Evolutionary conservation across 768 basidiomycete genomes (phyloP), one percentile per base, ranked within the genome.

Genomic region (Steccherinum ochraceum): DNA sequence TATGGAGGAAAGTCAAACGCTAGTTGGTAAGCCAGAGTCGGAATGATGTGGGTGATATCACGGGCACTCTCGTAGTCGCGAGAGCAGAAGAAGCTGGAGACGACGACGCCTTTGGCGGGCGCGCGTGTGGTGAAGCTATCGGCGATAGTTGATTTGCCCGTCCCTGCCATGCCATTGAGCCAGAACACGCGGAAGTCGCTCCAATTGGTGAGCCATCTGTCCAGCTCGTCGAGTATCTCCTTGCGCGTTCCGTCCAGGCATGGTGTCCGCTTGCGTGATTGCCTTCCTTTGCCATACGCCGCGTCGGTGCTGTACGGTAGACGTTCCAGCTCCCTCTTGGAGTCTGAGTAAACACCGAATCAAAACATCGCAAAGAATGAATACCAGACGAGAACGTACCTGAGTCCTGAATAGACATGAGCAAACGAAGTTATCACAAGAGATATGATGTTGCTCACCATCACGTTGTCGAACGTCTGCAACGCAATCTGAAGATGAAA

Each of bases 151-250:
- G 52, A 48, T 44, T 52, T 52, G 19, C 52, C 52, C 12, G 42
- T 51, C 12, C 57, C 57, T 11, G 56, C 52, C 20, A 57, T 39
- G 10, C 56, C 57, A 35, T 45, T 41, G 7, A 58, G 47, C 57
- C 57, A 58, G 27, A 45, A 54, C 19, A 58, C 24, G 2, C 43
- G 27, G 16, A 66, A 59, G 23, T 61, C 60, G 0, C 69, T 65
- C 1, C 63, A 70, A 1, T 69, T 65, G 19, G 71, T 72, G 13
- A 67, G 72, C 21, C 53, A 63, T 2, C 3, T 19, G 13, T 56
- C 21, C 16, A 56, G 24, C 7, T 45, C 45, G 3, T 26, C 50
- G 12, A 51, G 24, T 13, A 57, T 35, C 4, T 56, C 21, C 18
- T 21, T 49, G 20, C 56, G 56, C 18, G 51, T 52, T 10, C 19